Percentiles rank a stretch among this genome's conserved stretches.
These are phyloP conservation scores for Aspergillus alliaceus DNA, from an alignment of 2,329 filamentous ascomycete species.

Conservation along the genomic window DNA sequence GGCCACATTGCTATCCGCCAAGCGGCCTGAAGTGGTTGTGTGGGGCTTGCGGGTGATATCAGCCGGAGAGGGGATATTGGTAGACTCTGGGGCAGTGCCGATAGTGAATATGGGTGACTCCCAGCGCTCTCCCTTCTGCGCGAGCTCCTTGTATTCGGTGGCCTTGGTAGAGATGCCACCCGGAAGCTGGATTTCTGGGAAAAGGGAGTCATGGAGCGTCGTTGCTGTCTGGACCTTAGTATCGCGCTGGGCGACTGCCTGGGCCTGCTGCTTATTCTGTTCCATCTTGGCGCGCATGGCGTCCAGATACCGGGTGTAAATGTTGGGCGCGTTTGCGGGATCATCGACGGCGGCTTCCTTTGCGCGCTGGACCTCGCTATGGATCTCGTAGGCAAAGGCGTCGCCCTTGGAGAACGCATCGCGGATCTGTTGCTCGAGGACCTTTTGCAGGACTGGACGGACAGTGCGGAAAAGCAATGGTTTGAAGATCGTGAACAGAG, in stretches of 20 bases:
- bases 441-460: conserved; percentile 81
- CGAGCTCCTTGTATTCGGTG: conserved; percentile 86
- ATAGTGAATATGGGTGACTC: conserved; percentile 92
- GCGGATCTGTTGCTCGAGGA: conserved; percentile 84
- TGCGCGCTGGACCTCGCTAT: conserved; percentile 77
- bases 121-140: conserved; percentile 87
- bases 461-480: conserved; percentile 81
- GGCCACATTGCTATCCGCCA: conserved; percentile 11
- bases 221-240: conserved; percentile 80
- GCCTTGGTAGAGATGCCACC: conserved; percentile 91
- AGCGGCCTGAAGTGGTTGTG: conserved; percentile 34
- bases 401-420: conserved; percentile 78
- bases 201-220: conserved; percentile 86
- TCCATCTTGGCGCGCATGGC: conserved; percentile 73
- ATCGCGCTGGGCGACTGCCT: conserved; percentile 54
- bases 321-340: conserved; percentile 73
- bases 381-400: conserved; percentile 69
- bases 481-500: conserved; percentile 84
- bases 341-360: conserved; percentile 65
- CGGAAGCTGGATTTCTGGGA: conserved; percentile 82
- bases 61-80: conserved; percentile 62
- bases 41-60: conserved; percentile 62
- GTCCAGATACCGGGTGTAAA: conserved; percentile 80
- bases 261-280: conserved; percentile 75
- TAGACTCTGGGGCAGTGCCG: conserved; percentile 72